Conservation (phyloP, 768 basidiomycete species). For the Lentinula aciculospora region DNA sequence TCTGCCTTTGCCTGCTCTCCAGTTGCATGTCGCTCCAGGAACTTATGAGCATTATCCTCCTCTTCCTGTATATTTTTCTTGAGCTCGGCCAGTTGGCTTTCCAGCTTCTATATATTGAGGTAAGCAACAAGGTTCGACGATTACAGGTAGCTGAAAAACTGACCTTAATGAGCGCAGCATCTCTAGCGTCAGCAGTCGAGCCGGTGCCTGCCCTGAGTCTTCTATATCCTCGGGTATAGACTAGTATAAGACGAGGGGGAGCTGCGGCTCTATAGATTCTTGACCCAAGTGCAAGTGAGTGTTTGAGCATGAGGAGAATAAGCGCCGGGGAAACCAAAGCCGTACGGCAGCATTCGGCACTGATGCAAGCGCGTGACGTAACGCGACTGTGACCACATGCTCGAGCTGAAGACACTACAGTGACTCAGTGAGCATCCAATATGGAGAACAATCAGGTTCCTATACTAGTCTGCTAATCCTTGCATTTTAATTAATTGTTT, state of each 20-base stretch:
- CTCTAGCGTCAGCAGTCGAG: conserved; percentile 3
- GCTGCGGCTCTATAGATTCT: not conserved
- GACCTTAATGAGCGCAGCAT: conserved; percentile 2
- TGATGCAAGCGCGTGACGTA: not conserved
- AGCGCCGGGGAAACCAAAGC: not conserved
- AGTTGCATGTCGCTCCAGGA: not conserved
- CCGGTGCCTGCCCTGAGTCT: conserved; percentile 1
- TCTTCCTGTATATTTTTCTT: conserved; percentile 4
- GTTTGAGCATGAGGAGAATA: not conserved
- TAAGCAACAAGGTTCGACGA: not conserved
- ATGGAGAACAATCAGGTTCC: not conserved
- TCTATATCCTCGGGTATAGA: not conserved
- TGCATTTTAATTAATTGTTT: too few species aligned
- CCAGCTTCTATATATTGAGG: not conserved
- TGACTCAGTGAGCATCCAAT: too few species aligned
- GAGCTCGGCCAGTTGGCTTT: conserved; percentile 1
- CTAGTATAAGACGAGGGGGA: not conserved
- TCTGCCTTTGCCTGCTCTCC: conserved; percentile 2
- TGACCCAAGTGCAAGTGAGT: not conserved
- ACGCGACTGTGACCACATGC: not conserved
- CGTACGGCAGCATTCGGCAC: not conserved
- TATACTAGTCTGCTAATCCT: not conserved
- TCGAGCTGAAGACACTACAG: not conserved
- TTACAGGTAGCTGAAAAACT: too few species aligned
- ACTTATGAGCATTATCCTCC: conserved; percentile 2